Evolutionary conservation across 257 asterid species (phyloP), one percentile per base, ranked within the genome.

Genomic region (Leptodermis oblonga): DNA sequence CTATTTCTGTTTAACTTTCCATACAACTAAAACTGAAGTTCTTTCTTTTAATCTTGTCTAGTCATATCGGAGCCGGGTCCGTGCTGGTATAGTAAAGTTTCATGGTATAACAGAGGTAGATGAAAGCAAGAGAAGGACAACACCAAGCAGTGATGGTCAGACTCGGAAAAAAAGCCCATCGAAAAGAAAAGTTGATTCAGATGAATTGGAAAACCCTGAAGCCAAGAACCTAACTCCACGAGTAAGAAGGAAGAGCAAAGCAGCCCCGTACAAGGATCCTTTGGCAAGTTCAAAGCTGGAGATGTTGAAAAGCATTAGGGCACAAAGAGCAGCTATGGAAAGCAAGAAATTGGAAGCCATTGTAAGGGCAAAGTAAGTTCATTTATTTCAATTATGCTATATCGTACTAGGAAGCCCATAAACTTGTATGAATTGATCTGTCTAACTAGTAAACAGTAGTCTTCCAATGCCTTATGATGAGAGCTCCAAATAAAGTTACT

Each of bases 191-290:
- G 81, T 52, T 48, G 79, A 79, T 59, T 66, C 42, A 5, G 82
- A 79, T 59, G 70, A 69, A 73, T 64, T 65, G 48, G 72, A 66
- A 43, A 81, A 71, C 61, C 70, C 43, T 3, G 84, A 80, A 65
- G 62, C 72, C 13, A 87, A 71, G 66, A 72, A 55, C 77, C 86
- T 71, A 65, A 77, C 36, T 71, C 79, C 79, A 73, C 74, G 70
- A 28, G 72, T 53, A 55, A 82, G 67, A 65, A 87, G 76, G 83
- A 86, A 82, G 70, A 85, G 79, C 11, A 73, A 56, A 42, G 45
- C 70, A n/a, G 88, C 96, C 34, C 63, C 69, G 18, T 90, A 80
- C 78, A 90, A 85, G 78, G 99, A 93, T 78, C 97, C 99, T 42
- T 70, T 87, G 74, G 89, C 88, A 22, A 79, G 82, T 67, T 70